A percentile compares a stretch with the other conserved stretches of the same genome.
Evolutionary conservation across 1,139 yeast species (phyloP).

Genomic region (Hyphopichia fennica): DNA sequence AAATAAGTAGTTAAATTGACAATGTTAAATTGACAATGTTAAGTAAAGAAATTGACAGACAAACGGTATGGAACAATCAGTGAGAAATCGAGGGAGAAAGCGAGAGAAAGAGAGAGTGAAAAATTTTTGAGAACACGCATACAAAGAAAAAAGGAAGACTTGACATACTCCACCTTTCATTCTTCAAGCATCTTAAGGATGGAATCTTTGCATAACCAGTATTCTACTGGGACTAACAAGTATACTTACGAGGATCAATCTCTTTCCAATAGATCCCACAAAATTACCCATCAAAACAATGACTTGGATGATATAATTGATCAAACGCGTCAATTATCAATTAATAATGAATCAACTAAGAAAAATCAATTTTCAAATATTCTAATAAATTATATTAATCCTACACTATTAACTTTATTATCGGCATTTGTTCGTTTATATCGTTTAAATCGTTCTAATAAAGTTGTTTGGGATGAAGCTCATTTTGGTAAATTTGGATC

Average conservation of each 20-base stretch:
- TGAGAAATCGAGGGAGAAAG: too few species aligned
- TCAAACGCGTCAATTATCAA: conserved; percentile 3
- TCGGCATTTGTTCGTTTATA: conserved; percentile 71
- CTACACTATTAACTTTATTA: conserved; percentile 47
- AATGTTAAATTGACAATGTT: too few species aligned
- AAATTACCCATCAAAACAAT: not conserved
- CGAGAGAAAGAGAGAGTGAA: not conserved
- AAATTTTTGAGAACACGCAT: not conserved
- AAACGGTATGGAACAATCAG: too few species aligned
- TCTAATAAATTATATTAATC: conserved; percentile 25
- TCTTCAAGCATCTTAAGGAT: too few species aligned
- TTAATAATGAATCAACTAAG: not conserved
- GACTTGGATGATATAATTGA: conserved; percentile 3
- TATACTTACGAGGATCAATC: not conserved
- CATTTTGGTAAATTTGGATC: conserved; percentile 76
- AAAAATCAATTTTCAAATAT: conserved; percentile 4
- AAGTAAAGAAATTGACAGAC: too few species aligned
- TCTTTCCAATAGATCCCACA: not conserved
- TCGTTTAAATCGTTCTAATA: conserved; percentile 58
- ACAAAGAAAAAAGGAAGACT: not conserved
- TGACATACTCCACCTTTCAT: too few species aligned
- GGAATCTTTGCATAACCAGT: not conserved
- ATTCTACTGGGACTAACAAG: not conserved
- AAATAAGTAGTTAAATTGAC: too few species aligned
- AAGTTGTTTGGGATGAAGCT: conserved; percentile 96